Evolutionary conservation across 495 filamentous ascomycete species (phyloP).

Genomic region (Penicillium macrosclerotiorum): DNA sequence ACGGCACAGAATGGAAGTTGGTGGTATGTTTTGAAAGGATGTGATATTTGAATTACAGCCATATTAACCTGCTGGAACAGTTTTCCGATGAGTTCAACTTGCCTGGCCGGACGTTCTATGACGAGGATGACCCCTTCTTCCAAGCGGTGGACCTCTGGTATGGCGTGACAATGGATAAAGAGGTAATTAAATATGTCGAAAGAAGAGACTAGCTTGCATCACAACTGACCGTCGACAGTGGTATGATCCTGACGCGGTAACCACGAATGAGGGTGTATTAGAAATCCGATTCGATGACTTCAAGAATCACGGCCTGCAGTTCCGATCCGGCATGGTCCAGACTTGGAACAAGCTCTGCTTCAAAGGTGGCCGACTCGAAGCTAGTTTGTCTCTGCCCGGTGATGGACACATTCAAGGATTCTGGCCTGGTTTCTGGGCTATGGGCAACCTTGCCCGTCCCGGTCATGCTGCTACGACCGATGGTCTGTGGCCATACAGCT

Average conservation of each 20-base stretch:
- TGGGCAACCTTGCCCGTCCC: constrained; percentile 71
- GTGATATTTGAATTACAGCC: not conserved
- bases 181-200: constrained; percentile 39
- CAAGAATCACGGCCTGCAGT: constrained; percentile 65
- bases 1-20: constrained; percentile 62
- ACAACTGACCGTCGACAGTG: constrained; percentile 45
- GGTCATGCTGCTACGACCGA: constrained; percentile 70
- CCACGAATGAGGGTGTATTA: constrained; percentile 64
- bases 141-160: constrained; percentile 77
- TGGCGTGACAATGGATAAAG: constrained; percentile 72
- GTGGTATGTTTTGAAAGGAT: constrained; percentile 47
- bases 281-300: constrained; percentile 67
- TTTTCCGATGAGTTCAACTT: constrained; percentile 81
- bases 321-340: constrained; percentile 78
- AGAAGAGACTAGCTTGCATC: not conserved
- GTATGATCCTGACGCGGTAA: constrained; percentile 78
- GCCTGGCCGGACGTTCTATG: constrained; percentile 69
- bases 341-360: constrained; percentile 82
- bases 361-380: constrained; percentile 73
- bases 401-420: constrained; percentile 66
- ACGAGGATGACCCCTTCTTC: constrained; percentile 71
- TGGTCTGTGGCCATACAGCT: constrained; percentile 80
- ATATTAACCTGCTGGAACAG: constrained; percentile 35
- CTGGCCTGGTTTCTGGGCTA: constrained; percentile 82
- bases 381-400: constrained; percentile 72